Evolutionary conservation across 2,329 filamentous ascomycete species (phyloP), one percentile per base, ranked within the genome.

Genomic region (Byssoonygena ceratinophila): DNA sequence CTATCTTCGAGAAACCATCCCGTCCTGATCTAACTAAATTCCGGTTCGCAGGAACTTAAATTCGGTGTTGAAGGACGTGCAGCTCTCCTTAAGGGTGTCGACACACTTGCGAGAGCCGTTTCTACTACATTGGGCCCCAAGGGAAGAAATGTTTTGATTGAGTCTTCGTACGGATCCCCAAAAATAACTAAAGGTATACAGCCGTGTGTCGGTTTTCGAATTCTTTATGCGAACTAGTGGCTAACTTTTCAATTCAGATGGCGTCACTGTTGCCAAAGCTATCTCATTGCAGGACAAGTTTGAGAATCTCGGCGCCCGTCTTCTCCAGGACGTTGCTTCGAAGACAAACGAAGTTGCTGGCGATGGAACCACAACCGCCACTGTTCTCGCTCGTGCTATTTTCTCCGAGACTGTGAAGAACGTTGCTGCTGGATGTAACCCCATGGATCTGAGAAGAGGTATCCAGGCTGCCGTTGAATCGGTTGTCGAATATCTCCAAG

Each of bases 321-420:
- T 98, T 61, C 82, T 98, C 63, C 90, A 97, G 76, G 92, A 98
- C 73, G 92, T 98, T 62, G 92, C 92, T 65, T 92, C 87, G 68
- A 98, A 98, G 84, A 98, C 92, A 69, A 98, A 98, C 79, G 92
- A 98, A 77, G 84, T 89, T 63, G 92, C 92, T 61, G 92, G 92
- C 84, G 92, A 98, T 72, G 92, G 92, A 74, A 98, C 92, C 64
- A 98, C 92, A 60, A 95, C 90, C 60, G 92, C 92, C 60, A 98
- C 92, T 59, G 92, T 97, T 61, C 87, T 98, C 61, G 92, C 89
- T 63, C 87, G 89, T 64, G 87, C 90, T 71, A 98, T 98, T 76
- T 98, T 98, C 82, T 94, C 92, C 73, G 92, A 98, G 81, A 97
- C 91, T 52, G 92, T 97, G 71, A 98, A 98, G 85, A 98, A 98